These are phyloP conservation scores for Hericium alpestre DNA, from an alignment of 768 basidiomycete genomes.

Conservation along the genomic window DNA sequence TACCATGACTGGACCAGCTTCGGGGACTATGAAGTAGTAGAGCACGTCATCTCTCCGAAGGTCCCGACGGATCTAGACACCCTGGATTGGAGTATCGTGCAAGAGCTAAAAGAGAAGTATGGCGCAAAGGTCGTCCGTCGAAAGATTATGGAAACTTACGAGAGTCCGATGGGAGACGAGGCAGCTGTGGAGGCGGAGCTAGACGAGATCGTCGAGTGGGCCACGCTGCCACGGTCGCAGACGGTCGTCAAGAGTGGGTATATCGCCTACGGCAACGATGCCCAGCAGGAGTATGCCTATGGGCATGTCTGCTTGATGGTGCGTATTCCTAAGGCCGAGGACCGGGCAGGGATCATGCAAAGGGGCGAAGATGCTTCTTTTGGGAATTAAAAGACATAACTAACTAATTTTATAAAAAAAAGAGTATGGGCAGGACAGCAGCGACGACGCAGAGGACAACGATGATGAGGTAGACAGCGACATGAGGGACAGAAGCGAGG, in stretches of 20 bases:
- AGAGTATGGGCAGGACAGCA: no score
- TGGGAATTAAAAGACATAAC: no score
- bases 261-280: conserved; percentile 16
- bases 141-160: background rate
- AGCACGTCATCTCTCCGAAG: background rate
- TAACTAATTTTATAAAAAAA: no score
- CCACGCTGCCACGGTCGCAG: background rate
- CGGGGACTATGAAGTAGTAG: background rate
- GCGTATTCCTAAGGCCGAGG: background rate
- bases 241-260: background rate
- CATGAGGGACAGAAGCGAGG: no score
- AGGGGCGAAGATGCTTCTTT: no score
- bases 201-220: background rate
- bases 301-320: conserved; percentile 21
- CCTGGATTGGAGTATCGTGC: background rate
- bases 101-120: background rate
- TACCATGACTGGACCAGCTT: background rate
- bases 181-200: background rate
- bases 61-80: background rate
- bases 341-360: no score
- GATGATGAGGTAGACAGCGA: no score
- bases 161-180: background rate
- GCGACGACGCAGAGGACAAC: no score
- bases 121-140: background rate
- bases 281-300: conserved; percentile 9